Evolutionary conservation across 2,329 filamentous ascomycete genomes (phyloP).

Genomic region (Ceratocystis diversiconidia): DNA sequence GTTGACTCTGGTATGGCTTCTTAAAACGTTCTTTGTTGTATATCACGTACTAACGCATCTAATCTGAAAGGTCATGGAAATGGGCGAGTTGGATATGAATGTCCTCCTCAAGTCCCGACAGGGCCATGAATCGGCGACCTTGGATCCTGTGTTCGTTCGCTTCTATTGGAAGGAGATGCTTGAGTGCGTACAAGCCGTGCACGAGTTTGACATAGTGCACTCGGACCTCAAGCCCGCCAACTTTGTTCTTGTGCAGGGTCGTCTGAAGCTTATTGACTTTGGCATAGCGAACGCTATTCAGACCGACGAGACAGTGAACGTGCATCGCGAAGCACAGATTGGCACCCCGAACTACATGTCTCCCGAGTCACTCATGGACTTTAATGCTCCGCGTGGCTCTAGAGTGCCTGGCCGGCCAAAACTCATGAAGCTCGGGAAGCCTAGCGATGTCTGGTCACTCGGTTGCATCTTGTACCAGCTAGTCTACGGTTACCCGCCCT

Average conservation of each 20-base stretch:
- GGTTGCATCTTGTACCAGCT: slow-evolving; percentile 97
- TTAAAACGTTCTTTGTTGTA: background rate
- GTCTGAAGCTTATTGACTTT: slow-evolving; percentile 93
- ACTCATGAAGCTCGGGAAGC: slow-evolving; percentile 90
- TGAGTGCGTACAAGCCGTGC: slow-evolving; percentile 80
- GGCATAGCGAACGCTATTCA: slow-evolving; percentile 97
- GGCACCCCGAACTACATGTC: slow-evolving; percentile 99
- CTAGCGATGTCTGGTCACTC: slow-evolving; percentile 88
- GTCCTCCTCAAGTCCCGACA: slow-evolving; percentile 63
- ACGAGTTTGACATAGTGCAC: slow-evolving; percentile 84
- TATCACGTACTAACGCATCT: background rate
- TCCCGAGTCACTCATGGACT: slow-evolving; percentile 82
- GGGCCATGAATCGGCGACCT: slow-evolving; percentile 55
- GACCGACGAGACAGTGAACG: slow-evolving; percentile 88
- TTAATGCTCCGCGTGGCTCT: slow-evolving; percentile 48
- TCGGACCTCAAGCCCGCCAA: slow-evolving; percentile 95
- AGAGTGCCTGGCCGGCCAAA: slow-evolving; percentile 39
- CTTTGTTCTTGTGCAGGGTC: slow-evolving; percentile 81
- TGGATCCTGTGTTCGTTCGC: slow-evolving; percentile 85
- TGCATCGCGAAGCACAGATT: slow-evolving; percentile 88
- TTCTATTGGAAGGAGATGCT: slow-evolving; percentile 99
- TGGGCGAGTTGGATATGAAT: slow-evolving; percentile 86
- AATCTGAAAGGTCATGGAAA: slow-evolving; percentile 67
- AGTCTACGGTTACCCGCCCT: slow-evolving; percentile 92
- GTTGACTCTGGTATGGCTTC: slow-evolving; percentile 58